A percentile compares a stretch with the other conserved stretches of the same genome.
These are phyloP conservation scores for Komagataella pastoris DNA, from an alignment of 805 yeast genomes.

Conservation along the genomic window DNA sequence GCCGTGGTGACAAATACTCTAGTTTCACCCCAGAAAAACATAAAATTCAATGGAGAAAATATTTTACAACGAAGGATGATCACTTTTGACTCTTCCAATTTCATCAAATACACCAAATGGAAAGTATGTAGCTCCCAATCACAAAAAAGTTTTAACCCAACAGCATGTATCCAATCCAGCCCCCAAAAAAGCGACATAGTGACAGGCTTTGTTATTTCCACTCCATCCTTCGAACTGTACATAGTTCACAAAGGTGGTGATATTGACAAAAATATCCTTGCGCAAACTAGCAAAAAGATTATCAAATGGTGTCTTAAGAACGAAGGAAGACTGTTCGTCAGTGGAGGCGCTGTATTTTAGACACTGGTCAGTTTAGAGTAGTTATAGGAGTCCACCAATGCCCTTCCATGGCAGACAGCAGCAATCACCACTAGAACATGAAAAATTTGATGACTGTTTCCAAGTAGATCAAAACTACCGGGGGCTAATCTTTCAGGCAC, in stretches of 20 bases:
- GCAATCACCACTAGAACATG: conserved; percentile 70
- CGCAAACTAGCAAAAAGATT: conserved; percentile 47
- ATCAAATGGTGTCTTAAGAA: conserved; percentile 67
- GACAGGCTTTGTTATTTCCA: conserved; percentile 14
- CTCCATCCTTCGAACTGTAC: conserved; percentile 43
- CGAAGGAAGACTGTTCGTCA: conserved; percentile 57
- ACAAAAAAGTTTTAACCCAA: not conserved
- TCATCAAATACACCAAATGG: conserved; percentile 14
- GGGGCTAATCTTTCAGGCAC: conserved; percentile 62
- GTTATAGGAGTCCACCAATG: conserved; percentile 39
- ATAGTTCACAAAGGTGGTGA: conserved; percentile 40
- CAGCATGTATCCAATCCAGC: not conserved
- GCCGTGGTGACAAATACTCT: not conserved
- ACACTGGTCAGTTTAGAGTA: not conserved
- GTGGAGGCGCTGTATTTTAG: conserved; percentile 58
- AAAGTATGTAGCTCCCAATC: conserved; percentile 2
- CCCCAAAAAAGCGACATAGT: conserved; percentile 9
- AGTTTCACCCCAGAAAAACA: not conserved
- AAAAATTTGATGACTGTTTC: conserved; percentile 79
- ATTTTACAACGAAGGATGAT: not conserved
- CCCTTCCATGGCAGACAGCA: conserved; percentile 60
- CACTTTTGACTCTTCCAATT: conserved; percentile 8
- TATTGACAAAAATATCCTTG: conserved; percentile 40
- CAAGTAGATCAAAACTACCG: conserved; percentile 54
- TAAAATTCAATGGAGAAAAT: not conserved